Conservation (phyloP, 768 basidiomycete species). For the Rhizopogon salebrosus region DNA sequence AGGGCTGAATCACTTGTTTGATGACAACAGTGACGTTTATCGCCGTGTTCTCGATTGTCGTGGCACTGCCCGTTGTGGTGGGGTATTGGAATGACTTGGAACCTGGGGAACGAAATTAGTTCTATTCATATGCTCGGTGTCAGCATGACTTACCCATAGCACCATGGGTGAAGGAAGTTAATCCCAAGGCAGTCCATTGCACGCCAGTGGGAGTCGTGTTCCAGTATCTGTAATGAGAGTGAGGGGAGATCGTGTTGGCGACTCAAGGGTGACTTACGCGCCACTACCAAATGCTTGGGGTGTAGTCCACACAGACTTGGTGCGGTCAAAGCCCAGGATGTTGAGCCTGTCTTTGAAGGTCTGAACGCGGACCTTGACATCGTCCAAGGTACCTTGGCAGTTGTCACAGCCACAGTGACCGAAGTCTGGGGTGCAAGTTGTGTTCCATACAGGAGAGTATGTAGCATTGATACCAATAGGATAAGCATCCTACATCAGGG, state of each 20-base stretch:
- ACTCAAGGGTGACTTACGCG: slow-evolving; percentile 16
- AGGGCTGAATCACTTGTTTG: slow-evolving; percentile 11
- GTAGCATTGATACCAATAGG: slow-evolving; percentile 54
- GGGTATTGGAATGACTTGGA: slow-evolving; percentile 25
- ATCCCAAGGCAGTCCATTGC: slow-evolving; percentile 19
- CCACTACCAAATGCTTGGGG: slow-evolving; percentile 71
- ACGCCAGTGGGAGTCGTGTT: slow-evolving; percentile 22
- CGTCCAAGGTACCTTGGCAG: slow-evolving; percentile 59
- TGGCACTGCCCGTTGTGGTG: slow-evolving; percentile 12
- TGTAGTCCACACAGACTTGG: slow-evolving; percentile 70
- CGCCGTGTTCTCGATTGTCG: slow-evolving; percentile 21
- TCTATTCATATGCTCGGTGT: not conserved
- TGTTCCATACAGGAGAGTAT: slow-evolving; percentile 54
- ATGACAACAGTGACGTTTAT: slow-evolving; percentile 3
- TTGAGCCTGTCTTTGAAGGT: slow-evolving; percentile 54
- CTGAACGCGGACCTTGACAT: slow-evolving; percentile 63
- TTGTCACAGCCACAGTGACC: slow-evolving; percentile 74
- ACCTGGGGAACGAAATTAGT: slow-evolving; percentile 11
- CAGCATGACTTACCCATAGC: slow-evolving; percentile 13
- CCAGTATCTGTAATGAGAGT: slow-evolving; percentile 20
- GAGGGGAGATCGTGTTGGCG: not conserved
- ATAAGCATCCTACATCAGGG: slow-evolving; percentile 13
- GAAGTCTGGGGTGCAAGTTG: slow-evolving; percentile 55
- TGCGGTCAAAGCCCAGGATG: slow-evolving; percentile 58
- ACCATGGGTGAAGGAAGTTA: slow-evolving; percentile 23